A percentile compares a stretch with the other conserved stretches of the same genome.
Conservation (phyloP, 2,329 filamentous ascomycete species). For the Monosporascus sp. region DNA sequence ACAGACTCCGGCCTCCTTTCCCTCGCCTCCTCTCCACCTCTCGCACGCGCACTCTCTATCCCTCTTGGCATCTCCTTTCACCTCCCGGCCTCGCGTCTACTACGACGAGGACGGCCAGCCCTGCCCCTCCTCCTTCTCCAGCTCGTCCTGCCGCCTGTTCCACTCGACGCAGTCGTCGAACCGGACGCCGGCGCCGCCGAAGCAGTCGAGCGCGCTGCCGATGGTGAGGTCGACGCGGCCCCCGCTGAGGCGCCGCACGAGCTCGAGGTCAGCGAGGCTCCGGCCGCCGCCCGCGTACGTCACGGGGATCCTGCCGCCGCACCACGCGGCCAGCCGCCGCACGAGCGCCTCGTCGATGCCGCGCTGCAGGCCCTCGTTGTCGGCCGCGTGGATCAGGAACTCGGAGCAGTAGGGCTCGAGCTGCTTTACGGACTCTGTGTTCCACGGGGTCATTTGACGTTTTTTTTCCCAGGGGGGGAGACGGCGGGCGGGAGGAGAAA, state of each 20-base stretch:
- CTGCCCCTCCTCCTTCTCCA: constrained; percentile 3
- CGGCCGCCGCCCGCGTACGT: constrained; percentile 96
- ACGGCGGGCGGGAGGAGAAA: not conserved
- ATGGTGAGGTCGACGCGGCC: constrained; percentile 91
- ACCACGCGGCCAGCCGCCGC: constrained; percentile 72
- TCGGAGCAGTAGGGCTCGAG: constrained; percentile 92
- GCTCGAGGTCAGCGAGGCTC: constrained; percentile 72
- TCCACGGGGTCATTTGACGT: too few species aligned
- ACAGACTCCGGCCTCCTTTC: too few species aligned
- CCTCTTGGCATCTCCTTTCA: too few species aligned
- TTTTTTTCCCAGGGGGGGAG: too few species aligned
- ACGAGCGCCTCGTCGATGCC: constrained; percentile 89
- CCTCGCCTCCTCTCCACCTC: too few species aligned
- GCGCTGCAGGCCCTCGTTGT: constrained; percentile 88
- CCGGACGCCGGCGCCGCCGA: constrained; percentile 80
- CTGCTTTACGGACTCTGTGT: constrained; percentile 68
- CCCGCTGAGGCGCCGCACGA: constrained; percentile 70
- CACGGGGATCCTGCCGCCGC: constrained; percentile 68
- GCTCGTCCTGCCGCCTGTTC: constrained; percentile 53
- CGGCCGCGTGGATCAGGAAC: constrained; percentile 94
- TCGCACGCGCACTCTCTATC: too few species aligned
- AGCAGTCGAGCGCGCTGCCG: constrained; percentile 92
- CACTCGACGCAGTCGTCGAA: constrained; percentile 87
- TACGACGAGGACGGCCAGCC: too few species aligned
- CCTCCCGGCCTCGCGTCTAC: too few species aligned